Percentiles rank a stretch among this genome's conserved stretches.
Conservation (phyloP, 1,284 basidiomycete genomes). For the Leccinum fallax region DNA sequence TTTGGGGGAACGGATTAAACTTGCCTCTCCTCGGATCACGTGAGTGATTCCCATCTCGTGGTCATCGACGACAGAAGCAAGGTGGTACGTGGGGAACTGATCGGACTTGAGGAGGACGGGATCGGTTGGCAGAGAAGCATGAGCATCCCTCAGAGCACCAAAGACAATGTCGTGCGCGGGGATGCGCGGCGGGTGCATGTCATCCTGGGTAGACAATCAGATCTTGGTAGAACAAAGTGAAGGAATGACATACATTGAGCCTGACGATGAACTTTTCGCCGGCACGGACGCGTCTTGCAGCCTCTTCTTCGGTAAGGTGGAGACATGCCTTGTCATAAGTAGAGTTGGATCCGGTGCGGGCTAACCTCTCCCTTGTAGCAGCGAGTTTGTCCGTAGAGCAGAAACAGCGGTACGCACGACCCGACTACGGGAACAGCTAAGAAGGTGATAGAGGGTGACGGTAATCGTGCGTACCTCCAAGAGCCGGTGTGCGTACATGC, state of each 20-base stretch:
- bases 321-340: conserved; percentile 89
- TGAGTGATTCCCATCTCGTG: conserved; percentile 96
- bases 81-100: conserved; percentile 93
- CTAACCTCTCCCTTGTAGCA: conserved; percentile 67
- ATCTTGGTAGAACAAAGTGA: conserved; percentile 11
- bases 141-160: conserved; percentile 71
- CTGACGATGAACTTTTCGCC: conserved; percentile 85
- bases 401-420: conserved; percentile 95
- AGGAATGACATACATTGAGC: conserved; percentile 66
- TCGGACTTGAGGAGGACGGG: conserved; percentile 94
- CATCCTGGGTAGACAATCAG: conserved; percentile 45
- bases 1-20: conserved; percentile 16
- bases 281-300: conserved; percentile 67
- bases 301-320: conserved; percentile 85
- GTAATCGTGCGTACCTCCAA: conserved; percentile 55
- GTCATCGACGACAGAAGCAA: conserved; percentile 96
- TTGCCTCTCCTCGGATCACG: conserved; percentile 90
- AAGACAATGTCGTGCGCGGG: conserved; percentile 74
- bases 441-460: neutral
- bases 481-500: conserved; percentile 69
- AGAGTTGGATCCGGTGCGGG: conserved; percentile 68
- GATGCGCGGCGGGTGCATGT: conserved; percentile 49
- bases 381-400: conserved; percentile 74
- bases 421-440: conserved; percentile 51
- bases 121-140: conserved; percentile 82